phyloP scores from a whole-genome alignment of 2,329 filamentous ascomycete species.

The Geoglossum cookeanum region DNA sequence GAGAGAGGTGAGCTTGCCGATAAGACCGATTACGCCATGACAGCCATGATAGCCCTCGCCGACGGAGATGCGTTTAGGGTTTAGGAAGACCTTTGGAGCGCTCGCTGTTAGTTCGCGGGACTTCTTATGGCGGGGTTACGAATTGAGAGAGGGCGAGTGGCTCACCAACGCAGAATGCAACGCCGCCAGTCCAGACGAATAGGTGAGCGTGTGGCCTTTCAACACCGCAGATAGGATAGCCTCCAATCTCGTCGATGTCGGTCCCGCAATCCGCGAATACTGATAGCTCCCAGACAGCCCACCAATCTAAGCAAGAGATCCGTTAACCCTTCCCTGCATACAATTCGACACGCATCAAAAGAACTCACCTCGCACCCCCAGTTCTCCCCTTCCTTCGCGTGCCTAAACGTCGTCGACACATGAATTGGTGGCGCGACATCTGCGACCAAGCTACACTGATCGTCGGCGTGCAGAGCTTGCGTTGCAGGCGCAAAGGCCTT shows the following conservation, averaged over 20 bases:
- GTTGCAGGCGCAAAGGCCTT: constrained; percentile 38
- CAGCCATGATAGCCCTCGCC: constrained; percentile 83
- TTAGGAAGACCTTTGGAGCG: constrained; percentile 37
- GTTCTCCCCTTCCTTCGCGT: constrained; percentile 47
- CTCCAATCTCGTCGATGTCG: constrained; percentile 73
- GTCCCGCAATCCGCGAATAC: constrained; percentile 65
- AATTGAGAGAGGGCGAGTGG: neutral
- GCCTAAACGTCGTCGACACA: constrained; percentile 80
- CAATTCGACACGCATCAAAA: too few relatives aligned
- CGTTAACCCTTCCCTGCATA: too few relatives aligned
- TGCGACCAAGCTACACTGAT: constrained; percentile 50
- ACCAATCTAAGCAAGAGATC: too few relatives aligned
- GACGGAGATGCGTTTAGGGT: constrained; percentile 68
- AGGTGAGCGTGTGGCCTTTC: constrained; percentile 51
- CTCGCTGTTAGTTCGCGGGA: too few relatives aligned
- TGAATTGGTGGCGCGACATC: constrained; percentile 83
- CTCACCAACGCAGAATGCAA: constrained; percentile 61
- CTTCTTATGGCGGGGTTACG: neutral
- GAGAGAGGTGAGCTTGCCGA: constrained; percentile 58
- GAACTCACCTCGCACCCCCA: constrained; percentile 23
- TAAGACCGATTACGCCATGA: constrained; percentile 60
- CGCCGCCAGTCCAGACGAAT: constrained; percentile 68
- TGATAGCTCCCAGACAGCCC: too few relatives aligned
- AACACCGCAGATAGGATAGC: constrained; percentile 58
- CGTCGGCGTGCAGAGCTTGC: constrained; percentile 63